Percentiles rank a stretch among this genome's conserved stretches.
These are phyloP conservation scores for Kwoniella dejecticola DNA, from an alignment of 768 basidiomycete genomes.

Conservation along the genomic window DNA sequence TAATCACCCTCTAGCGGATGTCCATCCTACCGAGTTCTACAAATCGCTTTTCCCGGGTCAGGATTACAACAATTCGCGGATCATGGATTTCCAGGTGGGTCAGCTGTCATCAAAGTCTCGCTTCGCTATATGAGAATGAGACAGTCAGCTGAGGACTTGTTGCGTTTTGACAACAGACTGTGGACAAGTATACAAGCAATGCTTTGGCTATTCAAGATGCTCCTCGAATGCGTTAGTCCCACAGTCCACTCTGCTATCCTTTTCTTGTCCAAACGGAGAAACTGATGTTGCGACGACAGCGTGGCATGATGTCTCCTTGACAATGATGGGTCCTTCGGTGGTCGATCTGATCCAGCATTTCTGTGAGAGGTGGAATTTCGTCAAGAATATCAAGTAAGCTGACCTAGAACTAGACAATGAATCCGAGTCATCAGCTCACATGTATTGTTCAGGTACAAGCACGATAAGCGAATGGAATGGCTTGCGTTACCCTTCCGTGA, in stretches of 20 bases:
- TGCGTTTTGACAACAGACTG: slow-evolving; percentile 62
- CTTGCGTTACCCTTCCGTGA: slow-evolving; percentile 53
- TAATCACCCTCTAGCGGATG: slow-evolving; percentile 79
- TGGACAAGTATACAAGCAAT: slow-evolving; percentile 61
- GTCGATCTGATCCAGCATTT: slow-evolving; percentile 94
- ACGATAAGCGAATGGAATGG: slow-evolving; percentile 54
- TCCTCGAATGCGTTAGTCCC: slow-evolving; percentile 48
- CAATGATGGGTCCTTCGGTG: slow-evolving; percentile 66
- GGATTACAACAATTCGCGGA: slow-evolving; percentile 58
- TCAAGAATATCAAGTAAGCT: slow-evolving; percentile 38
- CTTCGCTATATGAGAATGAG: background rate
- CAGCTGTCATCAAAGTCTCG: background rate
- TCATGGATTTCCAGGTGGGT: slow-evolving; percentile 54
- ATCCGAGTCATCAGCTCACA: too few species aligned
- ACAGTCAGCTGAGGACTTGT: background rate
- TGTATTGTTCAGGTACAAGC: slow-evolving; percentile 41
- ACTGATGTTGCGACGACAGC: slow-evolving; percentile 53
- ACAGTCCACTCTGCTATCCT: background rate
- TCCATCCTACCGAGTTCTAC: slow-evolving; percentile 80
- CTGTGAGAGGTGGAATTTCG: slow-evolving; percentile 71
- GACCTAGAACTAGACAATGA: too few species aligned
- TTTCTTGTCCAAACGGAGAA: background rate
- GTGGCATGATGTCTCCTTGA: slow-evolving; percentile 83
- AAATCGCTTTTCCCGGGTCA: slow-evolving; percentile 87
- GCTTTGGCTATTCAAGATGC: slow-evolving; percentile 54